Conservation (phyloP, 2,329 filamentous ascomycete genomes). For the Paraphoma chrysanthemicola region DNA sequence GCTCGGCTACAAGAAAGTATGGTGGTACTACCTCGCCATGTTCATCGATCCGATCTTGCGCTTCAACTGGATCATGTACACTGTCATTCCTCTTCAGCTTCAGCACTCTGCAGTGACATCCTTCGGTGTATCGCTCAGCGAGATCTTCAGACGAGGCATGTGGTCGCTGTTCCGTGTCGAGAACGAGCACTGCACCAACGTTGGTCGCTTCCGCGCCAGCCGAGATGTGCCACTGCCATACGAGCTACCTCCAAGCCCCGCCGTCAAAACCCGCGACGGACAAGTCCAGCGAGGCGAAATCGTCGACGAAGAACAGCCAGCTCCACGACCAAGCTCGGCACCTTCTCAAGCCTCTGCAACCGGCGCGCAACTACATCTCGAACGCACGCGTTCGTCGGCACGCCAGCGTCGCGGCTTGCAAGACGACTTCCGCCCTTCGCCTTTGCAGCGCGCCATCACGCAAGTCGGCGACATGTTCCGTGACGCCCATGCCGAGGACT, state of each 20-base stretch:
- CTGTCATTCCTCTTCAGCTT: conserved; percentile 77
- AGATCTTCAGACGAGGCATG: conserved; percentile 83
- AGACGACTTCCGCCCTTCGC: conserved; percentile 34
- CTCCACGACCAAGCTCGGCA: conserved; percentile 18
- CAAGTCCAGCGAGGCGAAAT: conserved; percentile 11
- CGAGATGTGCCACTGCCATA: conserved; percentile 89
- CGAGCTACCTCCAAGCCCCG: conserved; percentile 50
- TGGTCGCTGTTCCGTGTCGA: conserved; percentile 96
- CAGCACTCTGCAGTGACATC: conserved; percentile 86
- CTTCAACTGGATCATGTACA: conserved; percentile 94
- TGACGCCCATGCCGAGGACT: conserved; percentile 87
- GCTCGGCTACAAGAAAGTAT: conserved; percentile 77
- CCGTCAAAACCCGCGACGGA: conserved; percentile 4
- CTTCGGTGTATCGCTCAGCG: conserved; percentile 78
- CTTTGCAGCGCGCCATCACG: conserved; percentile 53
- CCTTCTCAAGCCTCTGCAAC: conserved; percentile 5
- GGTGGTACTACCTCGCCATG: conserved; percentile 89
- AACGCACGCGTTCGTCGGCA: conserved; percentile 15
- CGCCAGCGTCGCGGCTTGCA: conserved; percentile 28
- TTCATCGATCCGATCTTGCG: conserved; percentile 81
- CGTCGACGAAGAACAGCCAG: conserved; percentile 42
- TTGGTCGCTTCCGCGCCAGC: conserved; percentile 86
- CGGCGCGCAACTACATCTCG: conserved; percentile 9
- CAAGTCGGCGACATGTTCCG: conserved; percentile 74
- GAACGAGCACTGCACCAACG: conserved; percentile 89